Evolutionary conservation across 2,329 filamentous ascomycete genomes (phyloP).

Genomic region (Neodidymelliopsis sp.): DNA sequence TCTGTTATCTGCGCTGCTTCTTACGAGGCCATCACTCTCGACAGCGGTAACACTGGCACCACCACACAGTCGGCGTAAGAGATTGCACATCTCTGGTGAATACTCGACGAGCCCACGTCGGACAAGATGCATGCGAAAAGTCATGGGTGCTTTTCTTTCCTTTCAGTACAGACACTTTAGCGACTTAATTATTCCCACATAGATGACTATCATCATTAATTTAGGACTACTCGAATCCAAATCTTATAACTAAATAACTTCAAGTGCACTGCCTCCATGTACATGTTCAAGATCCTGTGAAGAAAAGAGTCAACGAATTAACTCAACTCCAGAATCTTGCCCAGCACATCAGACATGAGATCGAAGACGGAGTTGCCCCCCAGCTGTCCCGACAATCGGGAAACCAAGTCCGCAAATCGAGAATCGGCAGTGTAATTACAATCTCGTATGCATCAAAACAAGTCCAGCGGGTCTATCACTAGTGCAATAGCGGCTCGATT

Average conservation of each 20-base stretch:
- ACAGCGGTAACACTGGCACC: slow-evolving; percentile 5
- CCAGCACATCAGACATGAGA: background rate
- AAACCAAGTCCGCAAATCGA: too few species aligned
- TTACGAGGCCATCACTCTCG: slow-evolving; percentile 12
- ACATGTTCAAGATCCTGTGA: too few species aligned
- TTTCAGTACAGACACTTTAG: slow-evolving; percentile 4
- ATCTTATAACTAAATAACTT: too few species aligned
- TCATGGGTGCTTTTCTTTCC: background rate
- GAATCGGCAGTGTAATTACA: background rate
- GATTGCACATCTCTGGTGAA: background rate
- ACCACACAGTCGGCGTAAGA: background rate
- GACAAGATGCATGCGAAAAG: slow-evolving; percentile 1
- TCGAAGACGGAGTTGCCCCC: too few species aligned
- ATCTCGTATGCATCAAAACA: background rate
- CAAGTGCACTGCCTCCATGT: too few species aligned
- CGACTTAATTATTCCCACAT: background rate
- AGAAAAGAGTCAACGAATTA: too few species aligned
- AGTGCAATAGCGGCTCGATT: slow-evolving; percentile 8
- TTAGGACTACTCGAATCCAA: too few species aligned
- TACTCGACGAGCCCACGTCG: background rate
- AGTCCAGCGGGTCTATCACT: background rate
- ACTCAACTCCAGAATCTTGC: too few species aligned
- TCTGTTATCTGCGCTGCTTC: slow-evolving; percentile 17
- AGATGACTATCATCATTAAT: slow-evolving; percentile 3
- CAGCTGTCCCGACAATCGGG: too few species aligned